Percentiles rank a stretch among this genome's conserved stretches.
These are phyloP conservation scores for Penicillium sp. DNA, from an alignment of 2,329 filamentous ascomycete genomes.

Conservation along the genomic window DNA sequence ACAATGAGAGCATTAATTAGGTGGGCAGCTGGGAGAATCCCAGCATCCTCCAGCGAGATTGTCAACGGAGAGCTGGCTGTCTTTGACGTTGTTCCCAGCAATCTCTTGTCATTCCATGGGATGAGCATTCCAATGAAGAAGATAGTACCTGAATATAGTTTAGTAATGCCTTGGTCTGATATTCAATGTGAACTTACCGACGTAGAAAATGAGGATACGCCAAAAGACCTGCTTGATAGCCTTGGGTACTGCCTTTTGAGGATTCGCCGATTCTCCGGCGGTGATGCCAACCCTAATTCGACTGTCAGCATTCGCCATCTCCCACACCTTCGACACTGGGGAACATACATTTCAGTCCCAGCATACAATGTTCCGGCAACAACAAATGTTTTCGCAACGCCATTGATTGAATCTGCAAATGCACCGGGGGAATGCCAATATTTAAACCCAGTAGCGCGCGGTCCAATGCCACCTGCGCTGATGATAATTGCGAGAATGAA, in stretches of 20 bases:
- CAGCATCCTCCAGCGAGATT: conserved; percentile 70
- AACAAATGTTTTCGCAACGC: conserved; percentile 38
- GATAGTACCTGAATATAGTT: conserved; percentile 54
- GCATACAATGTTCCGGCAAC: conserved; percentile 37
- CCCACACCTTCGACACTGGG: not conserved
- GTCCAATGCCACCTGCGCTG: conserved; percentile 35
- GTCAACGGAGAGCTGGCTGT: conserved; percentile 72
- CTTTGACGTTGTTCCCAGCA: conserved; percentile 62
- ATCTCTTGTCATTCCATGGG: conserved; percentile 64
- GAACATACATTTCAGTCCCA: conserved; percentile 35
- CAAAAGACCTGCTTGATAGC: conserved; percentile 46
- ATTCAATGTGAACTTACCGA: conserved; percentile 40
- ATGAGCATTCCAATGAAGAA: conserved; percentile 75
- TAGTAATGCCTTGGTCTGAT: too few species aligned
- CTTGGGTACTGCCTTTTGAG: conserved; percentile 46
- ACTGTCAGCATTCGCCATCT: conserved; percentile 3
- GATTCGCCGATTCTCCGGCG: conserved; percentile 43
- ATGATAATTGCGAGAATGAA: conserved; percentile 38
- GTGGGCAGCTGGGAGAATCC: conserved; percentile 70
- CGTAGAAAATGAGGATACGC: conserved; percentile 58
- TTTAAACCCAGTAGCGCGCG: conserved; percentile 34
- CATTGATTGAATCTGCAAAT: conserved; percentile 39
- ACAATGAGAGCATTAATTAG: conserved; percentile 78
- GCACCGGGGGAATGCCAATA: conserved; percentile 40
- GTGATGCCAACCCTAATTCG: conserved; percentile 37